Conservation (phyloP, 2,329 filamentous ascomycete genomes). For the Fusarium sp. region DNA sequence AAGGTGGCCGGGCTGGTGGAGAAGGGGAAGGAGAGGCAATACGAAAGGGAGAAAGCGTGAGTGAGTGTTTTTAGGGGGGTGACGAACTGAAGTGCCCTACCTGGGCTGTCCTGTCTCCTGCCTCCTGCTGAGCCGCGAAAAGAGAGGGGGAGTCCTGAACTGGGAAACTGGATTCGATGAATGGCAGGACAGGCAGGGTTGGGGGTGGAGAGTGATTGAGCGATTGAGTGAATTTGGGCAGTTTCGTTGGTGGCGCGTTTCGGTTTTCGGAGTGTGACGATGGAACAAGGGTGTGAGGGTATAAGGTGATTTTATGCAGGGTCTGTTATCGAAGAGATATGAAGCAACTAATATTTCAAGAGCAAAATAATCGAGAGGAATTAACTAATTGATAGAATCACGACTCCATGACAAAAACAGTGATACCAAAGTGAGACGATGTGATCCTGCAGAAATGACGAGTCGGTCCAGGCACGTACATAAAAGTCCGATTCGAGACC, state of each 20-base stretch:
- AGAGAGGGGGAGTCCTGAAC: conserved; percentile 4
- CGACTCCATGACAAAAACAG: neutral
- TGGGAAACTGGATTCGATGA: conserved; percentile 15
- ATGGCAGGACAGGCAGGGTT: conserved; percentile 22
- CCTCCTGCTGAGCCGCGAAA: neutral
- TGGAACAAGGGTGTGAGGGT: conserved; percentile 3
- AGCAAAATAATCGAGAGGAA: neutral
- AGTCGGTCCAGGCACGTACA: conserved; percentile 1
- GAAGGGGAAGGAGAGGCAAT: conserved; percentile 24
- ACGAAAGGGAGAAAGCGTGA: conserved; percentile 29
- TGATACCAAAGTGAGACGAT: neutral
- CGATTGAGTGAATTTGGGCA: conserved; percentile 1
- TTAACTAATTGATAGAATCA: neutral
- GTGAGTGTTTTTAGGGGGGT: conserved; percentile 24
- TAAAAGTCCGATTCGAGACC: conserved; percentile 8
- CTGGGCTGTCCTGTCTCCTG: neutral
- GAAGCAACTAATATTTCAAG: neutral
- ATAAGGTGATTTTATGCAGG: conserved; percentile 28
- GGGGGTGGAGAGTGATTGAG: conserved; percentile 11
- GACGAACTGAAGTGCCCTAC: neutral
- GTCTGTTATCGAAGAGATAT: neutral
- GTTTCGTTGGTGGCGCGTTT: conserved; percentile 32
- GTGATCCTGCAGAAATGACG: neutral
- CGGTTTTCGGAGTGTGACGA: conserved; percentile 4
- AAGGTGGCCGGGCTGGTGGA: conserved; percentile 7